Evolutionary conservation across 192 early-diverging fungal species (phyloP), one percentile per base, ranked within the genome.

Genomic region (Mortierella antarctica): DNA sequence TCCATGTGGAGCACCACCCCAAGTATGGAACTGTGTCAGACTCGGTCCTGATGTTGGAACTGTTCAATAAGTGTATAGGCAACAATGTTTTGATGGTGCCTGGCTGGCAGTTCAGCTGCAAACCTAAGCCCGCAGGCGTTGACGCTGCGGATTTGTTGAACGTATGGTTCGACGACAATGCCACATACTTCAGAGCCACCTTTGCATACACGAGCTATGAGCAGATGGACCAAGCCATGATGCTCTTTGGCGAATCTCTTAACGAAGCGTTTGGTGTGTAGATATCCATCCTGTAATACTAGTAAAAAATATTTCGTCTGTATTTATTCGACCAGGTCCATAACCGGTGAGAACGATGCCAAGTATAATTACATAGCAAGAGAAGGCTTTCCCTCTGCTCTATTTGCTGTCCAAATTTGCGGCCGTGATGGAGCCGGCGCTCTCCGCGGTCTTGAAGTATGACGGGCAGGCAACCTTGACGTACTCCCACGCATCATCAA

Each of bases 11-110:
- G 47, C 46, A 81, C 20, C 70, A 85, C 39, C 44, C 69, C 17
- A 67, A 73, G 18, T 70, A 69, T 23, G 70, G 68, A 45, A 54
- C 58, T 8, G 82, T 81, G 7, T 84, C 81, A 41, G 88, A 88
- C 79, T 79, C 86, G 13, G 65, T 7, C 0, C 56, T 80, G 65
- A 80, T 80, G 77, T 42, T 80, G 17, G 82, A 89, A 49, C 62
- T 91, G 14, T 89, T 91, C 72, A 82, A 87, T 20, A 82, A 81
- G 50, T 84, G 86, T 79, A 70, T 92, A 20, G 83, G 73, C 7
- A 83, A 84, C 56, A 88, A 89, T 63, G 90, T 91, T 12, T 74
- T 93, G 72, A 61, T 92, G 63, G 85, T 93, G 21, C 91, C 91
- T 2, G 91, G 91, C 0, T 83, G 84, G 67, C 83, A 87, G 74